These are phyloP conservation scores for Centrapalus pauciflorus DNA, from an alignment of 129 eudicot genomes.

Conservation along the genomic window DNA sequence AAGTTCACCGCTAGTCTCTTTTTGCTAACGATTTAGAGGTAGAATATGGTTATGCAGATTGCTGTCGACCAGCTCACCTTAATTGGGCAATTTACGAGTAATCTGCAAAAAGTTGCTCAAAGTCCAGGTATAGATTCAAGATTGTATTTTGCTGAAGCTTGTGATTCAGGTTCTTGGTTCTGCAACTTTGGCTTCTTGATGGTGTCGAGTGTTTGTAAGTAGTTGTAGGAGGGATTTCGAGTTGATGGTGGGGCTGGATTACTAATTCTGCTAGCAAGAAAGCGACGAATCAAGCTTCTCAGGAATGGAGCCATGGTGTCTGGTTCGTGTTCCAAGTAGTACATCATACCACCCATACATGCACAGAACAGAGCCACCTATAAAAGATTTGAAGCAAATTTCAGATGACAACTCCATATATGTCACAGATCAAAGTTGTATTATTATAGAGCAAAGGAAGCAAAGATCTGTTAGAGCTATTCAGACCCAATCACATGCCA, in stretches of 20 bases:
- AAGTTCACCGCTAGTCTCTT: slow-evolving; percentile 6
- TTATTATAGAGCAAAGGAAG: neutral
- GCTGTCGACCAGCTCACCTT: no score
- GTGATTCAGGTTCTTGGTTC: slow-evolving; percentile 43
- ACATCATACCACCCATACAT: slow-evolving; percentile 99
- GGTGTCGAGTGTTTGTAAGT: slow-evolving; percentile 66
- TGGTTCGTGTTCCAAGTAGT: slow-evolving; percentile 93
- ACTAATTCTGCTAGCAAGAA: slow-evolving; percentile 94
- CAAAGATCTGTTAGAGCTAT: no score
- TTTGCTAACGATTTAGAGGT: neutral
- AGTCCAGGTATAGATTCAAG: slow-evolving; percentile 97
- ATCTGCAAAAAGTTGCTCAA: slow-evolving; percentile 33
- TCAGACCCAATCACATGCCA: no score
- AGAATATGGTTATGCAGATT: no score
- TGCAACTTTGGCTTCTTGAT: slow-evolving; percentile 47
- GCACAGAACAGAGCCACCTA: slow-evolving; percentile 96
- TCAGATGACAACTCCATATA: no score
- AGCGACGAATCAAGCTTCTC: slow-evolving; percentile 81
- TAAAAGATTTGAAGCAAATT: slow-evolving; percentile 7
- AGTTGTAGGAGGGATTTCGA: slow-evolving; percentile 63
- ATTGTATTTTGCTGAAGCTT: slow-evolving; percentile 63
- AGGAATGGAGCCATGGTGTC: slow-evolving; percentile 96
- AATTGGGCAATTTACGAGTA: slow-evolving; percentile 1
- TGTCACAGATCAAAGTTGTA: neutral
- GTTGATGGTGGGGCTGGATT: slow-evolving; percentile 67